Conservation (phyloP, 192 early-diverging fungal species). For the Podila clonocystis region DNA sequence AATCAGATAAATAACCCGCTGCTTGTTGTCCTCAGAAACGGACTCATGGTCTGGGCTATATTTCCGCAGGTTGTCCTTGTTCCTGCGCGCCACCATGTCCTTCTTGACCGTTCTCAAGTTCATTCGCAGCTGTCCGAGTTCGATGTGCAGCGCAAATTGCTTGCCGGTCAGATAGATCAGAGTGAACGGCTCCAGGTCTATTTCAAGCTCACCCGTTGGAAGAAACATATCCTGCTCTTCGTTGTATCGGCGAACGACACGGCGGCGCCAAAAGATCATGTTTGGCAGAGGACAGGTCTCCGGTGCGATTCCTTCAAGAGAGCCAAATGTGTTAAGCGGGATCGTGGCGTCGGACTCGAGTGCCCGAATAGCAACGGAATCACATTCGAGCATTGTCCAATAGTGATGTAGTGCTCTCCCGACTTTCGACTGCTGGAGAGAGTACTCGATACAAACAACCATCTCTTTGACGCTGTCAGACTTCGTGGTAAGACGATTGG, state of each 20-base stretch:
- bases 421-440: conserved; percentile 26
- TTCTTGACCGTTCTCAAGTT: conserved; percentile 23
- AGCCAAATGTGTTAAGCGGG: neutral
- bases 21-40: conserved; percentile 10
- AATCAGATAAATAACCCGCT: conserved; percentile 51
- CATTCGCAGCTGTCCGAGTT: conserved; percentile 7
- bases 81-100: conserved; percentile 4
- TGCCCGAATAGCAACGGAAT: neutral
- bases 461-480: conserved; percentile 51
- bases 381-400: conserved; percentile 15
- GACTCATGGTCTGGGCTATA: neutral
- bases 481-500: conserved; percentile 44
- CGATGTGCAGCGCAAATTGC: conserved; percentile 22
- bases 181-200: conserved; percentile 33
- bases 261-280: conserved; percentile 53
- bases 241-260: conserved; percentile 35
- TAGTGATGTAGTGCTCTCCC: conserved; percentile 40
- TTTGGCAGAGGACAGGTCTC: conserved; percentile 11
- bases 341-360: conserved; percentile 2
- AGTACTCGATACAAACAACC: conserved; percentile 51
- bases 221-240: conserved; percentile 30
- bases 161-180: conserved; percentile 31
- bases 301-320: neutral
- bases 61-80: conserved; percentile 12
- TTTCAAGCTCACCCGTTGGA: conserved; percentile 4